These are phyloP conservation scores for Marsdenia floribunda DNA, from an alignment of 257 asterid species.

Conservation along the genomic window DNA sequence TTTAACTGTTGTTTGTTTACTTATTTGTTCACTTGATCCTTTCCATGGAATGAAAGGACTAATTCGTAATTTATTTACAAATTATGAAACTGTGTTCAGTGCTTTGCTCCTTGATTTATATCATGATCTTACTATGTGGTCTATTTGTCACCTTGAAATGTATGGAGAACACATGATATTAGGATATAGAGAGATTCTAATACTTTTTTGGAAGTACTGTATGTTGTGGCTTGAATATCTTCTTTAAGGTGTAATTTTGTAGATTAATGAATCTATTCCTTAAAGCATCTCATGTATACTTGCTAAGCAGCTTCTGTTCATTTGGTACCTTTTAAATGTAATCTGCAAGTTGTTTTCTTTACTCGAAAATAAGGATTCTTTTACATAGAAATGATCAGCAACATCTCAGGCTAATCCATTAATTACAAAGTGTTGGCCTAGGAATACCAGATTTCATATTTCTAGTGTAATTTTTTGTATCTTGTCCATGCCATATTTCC, in stretches of 20 bases:
- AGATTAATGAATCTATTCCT: no score
- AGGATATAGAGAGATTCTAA: no score
- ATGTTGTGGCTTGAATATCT: no score
- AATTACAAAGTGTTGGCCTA: not conserved
- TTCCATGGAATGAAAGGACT: not conserved
- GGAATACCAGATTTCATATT: not conserved
- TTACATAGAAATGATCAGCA: not conserved
- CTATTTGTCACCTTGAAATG: no score
- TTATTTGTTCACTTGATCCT: not conserved
- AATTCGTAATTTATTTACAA: not conserved
- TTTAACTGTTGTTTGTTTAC: not conserved
- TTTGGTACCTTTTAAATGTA: not conserved
- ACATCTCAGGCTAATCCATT: not conserved
- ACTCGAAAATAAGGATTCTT: not conserved
- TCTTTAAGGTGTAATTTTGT: no score
- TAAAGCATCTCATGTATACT: no score
- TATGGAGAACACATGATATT: no score
- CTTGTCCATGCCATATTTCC: not conserved
- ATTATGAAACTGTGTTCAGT: not conserved
- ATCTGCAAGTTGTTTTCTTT: not conserved
- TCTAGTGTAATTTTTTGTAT: not conserved
- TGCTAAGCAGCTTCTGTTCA: not conserved
- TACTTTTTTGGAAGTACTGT: no score
- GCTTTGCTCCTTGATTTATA: no score
- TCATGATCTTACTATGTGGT: no score